Percentiles rank a stretch among this genome's conserved stretches.
Evolutionary conservation across 1,284 basidiomycete genomes (phyloP).

Genomic region (Meira miltonrushii): DNA sequence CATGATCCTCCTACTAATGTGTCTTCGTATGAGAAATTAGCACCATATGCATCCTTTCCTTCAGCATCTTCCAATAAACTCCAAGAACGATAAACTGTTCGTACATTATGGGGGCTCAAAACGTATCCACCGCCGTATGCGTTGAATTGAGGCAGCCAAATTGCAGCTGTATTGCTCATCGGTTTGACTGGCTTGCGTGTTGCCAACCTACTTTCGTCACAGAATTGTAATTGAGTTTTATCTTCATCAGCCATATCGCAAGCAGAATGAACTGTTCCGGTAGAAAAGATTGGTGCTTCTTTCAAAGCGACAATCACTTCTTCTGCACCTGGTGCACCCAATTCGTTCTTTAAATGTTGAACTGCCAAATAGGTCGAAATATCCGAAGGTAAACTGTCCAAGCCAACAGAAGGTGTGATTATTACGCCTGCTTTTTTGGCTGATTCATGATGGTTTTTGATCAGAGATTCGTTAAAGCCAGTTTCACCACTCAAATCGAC

Average conservation of each 20-base stretch:
- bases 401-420: constrained; percentile 8
- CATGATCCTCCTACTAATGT: background rate
- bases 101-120: constrained; percentile 7
- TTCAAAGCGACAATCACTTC: background rate
- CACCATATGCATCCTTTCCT: background rate
- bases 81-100: constrained; percentile 4
- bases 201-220: background rate
- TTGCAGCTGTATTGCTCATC: background rate
- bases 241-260: constrained; percentile 4
- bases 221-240: background rate
- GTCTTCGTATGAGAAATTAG: constrained; percentile 8
- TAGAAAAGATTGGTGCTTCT: background rate
- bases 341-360: constrained; percentile 7
- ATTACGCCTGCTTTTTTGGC: constrained; percentile 10
- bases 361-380: constrained; percentile 9
- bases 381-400: constrained; percentile 10
- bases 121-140: constrained; percentile 2
- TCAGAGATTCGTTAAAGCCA: constrained; percentile 6
- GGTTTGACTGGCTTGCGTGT: background rate
- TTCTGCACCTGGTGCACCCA: background rate
- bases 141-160: background rate
- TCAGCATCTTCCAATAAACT: background rate
- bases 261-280: constrained; percentile 3
- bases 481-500: constrained; percentile 13
- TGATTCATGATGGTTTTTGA: constrained; percentile 1